Base-by-base conservation (phyloP, 768 basidiomycete genomes). In the Lactifluus echinatus region DNA sequence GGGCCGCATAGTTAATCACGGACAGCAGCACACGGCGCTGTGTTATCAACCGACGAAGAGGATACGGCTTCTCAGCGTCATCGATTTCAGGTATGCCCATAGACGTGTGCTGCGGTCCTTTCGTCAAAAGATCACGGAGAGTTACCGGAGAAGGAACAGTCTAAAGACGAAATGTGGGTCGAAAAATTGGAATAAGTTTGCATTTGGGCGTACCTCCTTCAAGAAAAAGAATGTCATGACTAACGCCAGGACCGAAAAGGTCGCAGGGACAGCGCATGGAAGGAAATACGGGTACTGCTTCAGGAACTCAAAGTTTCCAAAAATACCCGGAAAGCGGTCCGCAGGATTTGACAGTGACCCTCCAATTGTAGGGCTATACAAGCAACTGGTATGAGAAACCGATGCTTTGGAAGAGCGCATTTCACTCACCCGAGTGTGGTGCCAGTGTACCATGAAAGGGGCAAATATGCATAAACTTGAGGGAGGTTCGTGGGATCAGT, bases 261-360 rank as follows among this genome's bases (percentile, higher is more conserved):
- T 80, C 2, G 83, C 85, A 6, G 84, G 77, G 3, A 85, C 79
- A 10, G 83, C 77, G 57, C 85, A 88, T 4, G 87, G 79, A 46
- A 88, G 73, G 68, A 88, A 85, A 69, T 90, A 90, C 1, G 88
- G 87, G 66, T 84, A 86, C 24, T 73, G 69, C 62, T 73, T 76
- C 76, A 85, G 79, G 63, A 90, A 86, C 4, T 65, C 64, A 33
- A 71, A 74, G 19, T 72, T 57, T 52, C 84, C 84, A 55, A 90
- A 90, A 4, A 77, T 49, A 11, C 65, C 63, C 1, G 87, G 85
- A 65, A 87, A 88, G 3, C 78, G 81, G 46, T 87, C 84, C 50
- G 76, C 75, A 2, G 88, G 88, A 29, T 74, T 78, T 7, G 87
- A 79, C 23, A 90, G 68, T 15, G 74, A 66, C 2, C 88, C 88